Conservation (phyloP, 2,329 filamentous ascomycete genomes). For the Colletotrichum echinochloae region DNA sequence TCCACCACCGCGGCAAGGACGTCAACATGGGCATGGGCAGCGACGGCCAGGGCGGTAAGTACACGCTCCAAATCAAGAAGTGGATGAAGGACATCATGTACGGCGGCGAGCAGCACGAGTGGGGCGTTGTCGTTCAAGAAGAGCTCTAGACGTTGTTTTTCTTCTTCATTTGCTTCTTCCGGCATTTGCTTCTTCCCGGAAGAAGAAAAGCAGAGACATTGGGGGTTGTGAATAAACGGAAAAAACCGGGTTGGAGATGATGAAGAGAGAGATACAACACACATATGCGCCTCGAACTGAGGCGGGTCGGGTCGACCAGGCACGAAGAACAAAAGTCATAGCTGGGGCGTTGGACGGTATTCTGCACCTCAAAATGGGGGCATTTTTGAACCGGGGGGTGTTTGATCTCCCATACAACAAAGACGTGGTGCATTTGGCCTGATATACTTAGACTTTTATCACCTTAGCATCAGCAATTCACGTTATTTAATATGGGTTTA, state of each 20-base stretch:
- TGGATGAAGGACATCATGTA: constrained; percentile 82
- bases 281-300: neutral
- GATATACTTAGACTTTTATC: neutral
- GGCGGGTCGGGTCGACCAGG: neutral
- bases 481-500: neutral
- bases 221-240: neutral
- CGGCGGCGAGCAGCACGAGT: constrained; percentile 74
- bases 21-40: constrained; percentile 71
- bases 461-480: constrained; percentile 11
- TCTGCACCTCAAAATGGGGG: constrained; percentile 12
- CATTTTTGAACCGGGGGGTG: neutral
- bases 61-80: constrained; percentile 73
- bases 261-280: neutral
- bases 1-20: constrained; percentile 75
- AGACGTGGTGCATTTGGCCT: constrained; percentile 8
- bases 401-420: neutral
- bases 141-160: constrained; percentile 52
- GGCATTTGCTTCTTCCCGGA: no score
- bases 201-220: neutral
- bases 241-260: neutral
- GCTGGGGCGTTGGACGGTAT: constrained; percentile 22
- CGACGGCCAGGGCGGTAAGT: constrained; percentile 63
- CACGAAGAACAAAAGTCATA: constrained; percentile 7
- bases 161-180: no score
- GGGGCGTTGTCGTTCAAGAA: constrained; percentile 76